Evolutionary conservation across 2,329 filamentous ascomycete genomes (phyloP), one percentile per base, ranked within the genome.

Genomic region (Neoarthrinium moseri): DNA sequence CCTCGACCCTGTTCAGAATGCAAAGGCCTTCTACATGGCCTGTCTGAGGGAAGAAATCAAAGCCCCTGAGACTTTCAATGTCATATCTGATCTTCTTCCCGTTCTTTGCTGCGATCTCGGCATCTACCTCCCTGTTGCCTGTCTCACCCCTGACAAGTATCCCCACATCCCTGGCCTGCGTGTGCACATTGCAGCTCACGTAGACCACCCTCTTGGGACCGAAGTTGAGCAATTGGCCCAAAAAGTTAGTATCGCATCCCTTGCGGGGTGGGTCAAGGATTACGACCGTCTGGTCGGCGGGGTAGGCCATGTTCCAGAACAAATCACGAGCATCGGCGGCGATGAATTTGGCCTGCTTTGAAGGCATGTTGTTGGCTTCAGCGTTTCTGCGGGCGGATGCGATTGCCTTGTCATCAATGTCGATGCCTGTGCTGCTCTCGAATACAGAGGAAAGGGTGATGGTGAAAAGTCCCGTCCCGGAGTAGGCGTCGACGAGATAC

Each of bases 141-240:
- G 66, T 64, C 58, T 81, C 68, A 1, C 91, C 91, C 27, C 86
- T 78, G 1, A 97, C 90, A 58, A 99, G 69, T 50, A 92, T 82
- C 0, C 91, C 94, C 1, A 99, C 84, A 67, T 99, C 94, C 43
- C 94, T 75, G 12, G 94, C 94, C 76, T 97, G 94, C 7, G 92
- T 97, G 64, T 99, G 94, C 53, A 99, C 94, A 61, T 99, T 99
- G 60, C 94, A 99, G 62, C 89, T 95, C 32, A 99, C 92, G 64
- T 99, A 99, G 4, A 96, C 83, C 10, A 99, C 82, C 48, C 94
- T 77, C 52, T 77, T 77, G 0, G 94, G 92, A 1, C 79, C 87
- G 58, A 89, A 96, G 5, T 72, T 68, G 44, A 96, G 71, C 59
- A 99, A 68, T 71, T 99, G 94, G 13, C 73, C 68, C 33, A 99